Base-by-base conservation (phyloP, 2,329 filamentous ascomycete species). In the Teratosphaeriaceae sp. region DNA sequence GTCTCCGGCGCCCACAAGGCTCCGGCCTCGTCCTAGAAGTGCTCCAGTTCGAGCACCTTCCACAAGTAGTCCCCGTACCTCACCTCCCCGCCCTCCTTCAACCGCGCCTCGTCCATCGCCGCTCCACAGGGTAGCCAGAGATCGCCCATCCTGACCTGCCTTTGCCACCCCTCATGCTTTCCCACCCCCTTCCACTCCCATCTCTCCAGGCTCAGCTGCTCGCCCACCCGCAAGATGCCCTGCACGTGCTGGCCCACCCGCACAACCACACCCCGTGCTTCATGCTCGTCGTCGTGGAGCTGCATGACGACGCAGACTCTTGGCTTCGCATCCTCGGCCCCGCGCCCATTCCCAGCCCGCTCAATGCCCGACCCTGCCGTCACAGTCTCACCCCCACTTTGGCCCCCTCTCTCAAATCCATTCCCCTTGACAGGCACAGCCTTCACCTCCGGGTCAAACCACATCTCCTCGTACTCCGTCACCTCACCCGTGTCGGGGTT, bases 181-280 rank as follows among this genome's bases (percentile, higher is more conserved):
- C 40, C 40, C 13, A 39, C 40, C 3, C 39, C 40, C 19, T 29
- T 47, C 54, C 67, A 75, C 52, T 69, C 65, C 78, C 78, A 81
- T 42, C 77, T 65, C 67, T 82, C 79, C 1, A 72, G 64, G 16
- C 68, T 64, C 9, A 75, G 54, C 4, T 59, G 52, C 0, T 63
- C 58, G 0, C 68, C 72, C 2, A 62, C 58, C 48, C 74, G 68
- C 38, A 78, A 23, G 3, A 84, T 56, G 1, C 74, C 79, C 64
- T 84, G 80, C 27, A 69, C 74, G 47, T 66, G 72, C 43, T 68
- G 63, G 0, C 77, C 80, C 1, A 82, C 55, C 18, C 74, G 58
- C 0, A 82, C 62, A 0, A 80, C 65, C 47, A 75, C 62, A 0
- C 80, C 80, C 2, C 72, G 61, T 2, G 62, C 62, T 12, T 50